Evolutionary conservation across 306 rosid genomes (phyloP), one percentile per base, ranked within the genome.

Genomic region (Geum urbanum): DNA sequence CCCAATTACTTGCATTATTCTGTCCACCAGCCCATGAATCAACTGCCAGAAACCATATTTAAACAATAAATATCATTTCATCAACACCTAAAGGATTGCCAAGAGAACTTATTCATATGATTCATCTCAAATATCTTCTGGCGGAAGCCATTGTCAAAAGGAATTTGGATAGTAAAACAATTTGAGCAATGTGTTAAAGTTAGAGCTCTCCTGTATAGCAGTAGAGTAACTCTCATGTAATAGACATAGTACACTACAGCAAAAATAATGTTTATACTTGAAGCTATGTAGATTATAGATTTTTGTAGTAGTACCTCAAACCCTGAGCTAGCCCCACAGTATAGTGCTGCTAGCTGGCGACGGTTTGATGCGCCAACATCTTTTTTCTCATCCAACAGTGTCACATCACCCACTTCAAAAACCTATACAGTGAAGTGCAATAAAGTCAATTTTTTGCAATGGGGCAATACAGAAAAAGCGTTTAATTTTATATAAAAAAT

Each of bases 21-120:
- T 85, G 78, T 90, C 97, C 45, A 94, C 98, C 74, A 94, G 83
- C 57, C 98, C 98, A 80, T 94, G 98, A 81, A 88, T 88, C 72
- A 94, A 69, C 97, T 94, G 86, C 85, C 51, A 72, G 62, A 72
- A 76, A 56, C 20, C 63, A 12, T 3, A 54, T 51, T 49, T 15
- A n/a, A 18, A 46, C 2, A 22, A 55, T 1, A 40, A 61, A 20
- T 39, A 67, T 39, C 12, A 40, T 40, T 54, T 19, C 32, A 56
- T 46, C 35, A 52, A 27, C 13, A 19, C 44, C 46, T 7, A 39
- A 62, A 14, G 10, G 37, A 32, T 43, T 11, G 52, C 13, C 2
- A 2, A 18, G 18, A 19, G 32, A 18, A 32, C 15, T 20, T 1
- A 46, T 22, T n/a, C 12, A 20, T 54, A 19, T 54, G 35, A 19